A percentile compares a stretch with the other conserved stretches of the same genome.
Conservation (phyloP, 495 filamentous ascomycete genomes). For the Articulospora tetracladia region DNA sequence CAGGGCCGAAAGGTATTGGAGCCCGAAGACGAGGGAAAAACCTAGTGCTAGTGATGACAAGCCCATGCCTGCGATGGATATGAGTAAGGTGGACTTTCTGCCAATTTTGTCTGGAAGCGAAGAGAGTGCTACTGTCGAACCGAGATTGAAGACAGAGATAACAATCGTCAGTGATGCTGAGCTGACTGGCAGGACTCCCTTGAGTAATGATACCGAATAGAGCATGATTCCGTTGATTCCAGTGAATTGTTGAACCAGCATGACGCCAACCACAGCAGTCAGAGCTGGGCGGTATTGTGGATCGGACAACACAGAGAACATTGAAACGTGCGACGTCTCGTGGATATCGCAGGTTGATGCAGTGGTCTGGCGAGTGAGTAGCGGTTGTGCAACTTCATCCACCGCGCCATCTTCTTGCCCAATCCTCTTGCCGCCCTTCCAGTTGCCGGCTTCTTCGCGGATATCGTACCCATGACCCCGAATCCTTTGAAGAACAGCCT, state of each 20-base stretch:
- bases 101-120: constrained; percentile 83
- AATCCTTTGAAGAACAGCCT: constrained; percentile 65
- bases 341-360: constrained; percentile 36
- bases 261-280: constrained; percentile 81
- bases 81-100: constrained; percentile 75
- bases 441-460: constrained; percentile 66
- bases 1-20: constrained; percentile 72
- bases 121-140: constrained; percentile 75
- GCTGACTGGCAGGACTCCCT: constrained; percentile 68
- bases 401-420: constrained; percentile 43
- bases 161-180: constrained; percentile 78
- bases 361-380: constrained; percentile 43
- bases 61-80: constrained; percentile 82
- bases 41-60: constrained; percentile 69
- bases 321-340: constrained; percentile 51
- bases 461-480: constrained; percentile 66
- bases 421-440: constrained; percentile 41
- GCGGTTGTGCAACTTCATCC: constrained; percentile 12
- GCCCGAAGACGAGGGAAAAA: constrained; percentile 62
- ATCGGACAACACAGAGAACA: constrained; percentile 60
- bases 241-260: constrained; percentile 88
- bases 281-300: constrained; percentile 70
- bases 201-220: constrained; percentile 90
- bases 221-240: constrained; percentile 97
- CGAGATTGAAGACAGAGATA: constrained; percentile 81